Conservation (phyloP, 2,329 filamentous ascomycete genomes). For the Penicillium sp. region DNA sequence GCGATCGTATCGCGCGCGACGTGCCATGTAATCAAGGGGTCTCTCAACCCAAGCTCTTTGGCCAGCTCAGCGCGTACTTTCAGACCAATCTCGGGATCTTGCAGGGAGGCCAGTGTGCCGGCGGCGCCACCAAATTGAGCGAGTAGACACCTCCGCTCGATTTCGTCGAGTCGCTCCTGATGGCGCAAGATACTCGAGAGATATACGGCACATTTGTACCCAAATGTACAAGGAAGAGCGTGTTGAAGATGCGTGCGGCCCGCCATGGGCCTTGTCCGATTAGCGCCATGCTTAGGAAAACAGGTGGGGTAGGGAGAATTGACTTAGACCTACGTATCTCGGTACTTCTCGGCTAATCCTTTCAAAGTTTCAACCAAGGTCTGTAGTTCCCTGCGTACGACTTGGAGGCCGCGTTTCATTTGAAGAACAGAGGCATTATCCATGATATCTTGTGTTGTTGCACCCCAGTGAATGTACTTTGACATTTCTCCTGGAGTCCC, state of each 20-base stretch:
- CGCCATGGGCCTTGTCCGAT: constrained; percentile 52
- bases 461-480: constrained; percentile 61
- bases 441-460: constrained; percentile 64
- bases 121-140: constrained; percentile 64
- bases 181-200: constrained; percentile 57
- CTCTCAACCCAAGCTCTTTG: constrained; percentile 50
- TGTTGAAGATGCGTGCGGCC: constrained; percentile 62
- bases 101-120: constrained; percentile 60
- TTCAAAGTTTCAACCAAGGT: constrained; percentile 1
- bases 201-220: constrained; percentile 51
- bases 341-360: constrained; percentile 7
- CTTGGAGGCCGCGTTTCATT: constrained; percentile 51
- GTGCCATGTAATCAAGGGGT: constrained; percentile 63
- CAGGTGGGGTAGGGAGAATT: not conserved
- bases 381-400: constrained; percentile 42
- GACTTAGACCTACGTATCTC: constrained; percentile 3
- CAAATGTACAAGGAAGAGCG: constrained; percentile 59
- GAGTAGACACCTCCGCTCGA: constrained; percentile 53
- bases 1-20: constrained; percentile 60
- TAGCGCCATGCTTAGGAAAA: not conserved
- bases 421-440: constrained; percentile 58
- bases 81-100: constrained; percentile 53
- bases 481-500: constrained; percentile 31
- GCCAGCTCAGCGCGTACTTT: constrained; percentile 57
- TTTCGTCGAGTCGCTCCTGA: constrained; percentile 52